phyloP scores from a whole-genome alignment of 495 filamentous ascomycete genomes.

The Talaromyces wortmannii region DNA sequence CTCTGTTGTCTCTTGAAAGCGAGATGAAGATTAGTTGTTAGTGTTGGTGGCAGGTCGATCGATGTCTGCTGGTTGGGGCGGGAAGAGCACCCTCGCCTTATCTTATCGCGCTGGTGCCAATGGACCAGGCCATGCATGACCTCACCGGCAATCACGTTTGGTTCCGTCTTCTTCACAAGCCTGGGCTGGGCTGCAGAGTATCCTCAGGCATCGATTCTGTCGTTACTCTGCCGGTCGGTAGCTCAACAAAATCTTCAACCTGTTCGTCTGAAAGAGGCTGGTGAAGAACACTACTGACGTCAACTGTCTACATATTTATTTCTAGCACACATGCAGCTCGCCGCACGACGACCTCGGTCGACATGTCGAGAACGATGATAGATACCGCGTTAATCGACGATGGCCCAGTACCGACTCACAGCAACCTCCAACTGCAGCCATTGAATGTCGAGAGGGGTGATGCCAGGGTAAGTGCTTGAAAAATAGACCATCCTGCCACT shows the following conservation, averaged over 20 bases:
- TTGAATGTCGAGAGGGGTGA: constrained; percentile 29
- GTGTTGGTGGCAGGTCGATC: neutral
- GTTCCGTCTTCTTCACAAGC: neutral
- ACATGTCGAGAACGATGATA: neutral
- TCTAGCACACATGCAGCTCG: too few species aligned
- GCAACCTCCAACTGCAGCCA: constrained; percentile 16
- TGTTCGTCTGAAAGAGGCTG: too few species aligned
- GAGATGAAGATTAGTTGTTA: too few species aligned
- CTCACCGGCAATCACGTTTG: neutral
- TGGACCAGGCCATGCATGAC: constrained; percentile 9
- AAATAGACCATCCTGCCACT: neutral
- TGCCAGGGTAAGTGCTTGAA: neutral
- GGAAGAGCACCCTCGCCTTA: neutral
- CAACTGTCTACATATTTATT: too few species aligned
- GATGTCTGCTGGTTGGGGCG: neutral
- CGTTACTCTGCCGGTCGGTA: too few species aligned
- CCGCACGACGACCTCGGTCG: neutral
- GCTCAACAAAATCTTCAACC: too few species aligned
- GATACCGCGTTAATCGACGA: constrained; percentile 2
- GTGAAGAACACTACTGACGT: too few species aligned
- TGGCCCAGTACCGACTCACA: neutral
- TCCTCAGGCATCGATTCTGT: too few species aligned
- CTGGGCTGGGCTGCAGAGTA: too few species aligned
- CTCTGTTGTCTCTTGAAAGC: neutral
- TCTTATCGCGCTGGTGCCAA: neutral